Base-by-base conservation (phyloP, 2,329 filamentous ascomycete species). In the Botrytis fabae region DNA sequence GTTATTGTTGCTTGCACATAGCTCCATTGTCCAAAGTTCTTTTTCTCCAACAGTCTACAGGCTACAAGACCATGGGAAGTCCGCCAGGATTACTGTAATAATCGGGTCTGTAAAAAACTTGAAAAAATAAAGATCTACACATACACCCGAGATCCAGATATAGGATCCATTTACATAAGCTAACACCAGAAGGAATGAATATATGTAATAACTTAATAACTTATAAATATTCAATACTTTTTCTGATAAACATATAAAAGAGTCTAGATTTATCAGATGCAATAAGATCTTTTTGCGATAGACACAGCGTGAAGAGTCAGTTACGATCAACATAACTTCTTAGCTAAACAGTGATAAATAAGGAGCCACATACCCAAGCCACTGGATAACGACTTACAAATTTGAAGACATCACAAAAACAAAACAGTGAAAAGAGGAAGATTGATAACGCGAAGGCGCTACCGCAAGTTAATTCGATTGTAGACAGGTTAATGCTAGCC, bases 401-500 rank as follows among this genome's bases (percentile, higher is more conserved):
- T 25, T 22, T 35, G 4, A 22, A 60, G 28, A 9, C 18, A 35
- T 32, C 8, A 9, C 20, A 32, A 35, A 2, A 25, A 25, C 9
- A 1, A 48, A 48, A 48, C 9, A 48, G 46, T 25, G 22, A 48
- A 25, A 25, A 48, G 9, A 9, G 46, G 9, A 48, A 20, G 46
- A 25, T 48, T 12, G 22, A 48, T 25, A 25, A 25, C 0, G 46
- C 4, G 25, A 10, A 48, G 46, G 4, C 25, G 46, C 9, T 25
- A 18, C 20, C 18, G 18, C 18, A 35, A 22, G 28, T 22, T 38
- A 35, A 22, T 20, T 9, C 6, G 8, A 22, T 0, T 6, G 20
- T 0, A 10, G 48, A n/a, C 0, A n/a, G n/a, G 10, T 14, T n/a
- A 6, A 14, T 51, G 1, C 48, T n/a, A 1, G 10, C 10, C 48